Evolutionary conservation across 352 stramenopile species (phyloP), one percentile per base, ranked within the genome.

Genomic region (Phytopythium aichiense): DNA sequence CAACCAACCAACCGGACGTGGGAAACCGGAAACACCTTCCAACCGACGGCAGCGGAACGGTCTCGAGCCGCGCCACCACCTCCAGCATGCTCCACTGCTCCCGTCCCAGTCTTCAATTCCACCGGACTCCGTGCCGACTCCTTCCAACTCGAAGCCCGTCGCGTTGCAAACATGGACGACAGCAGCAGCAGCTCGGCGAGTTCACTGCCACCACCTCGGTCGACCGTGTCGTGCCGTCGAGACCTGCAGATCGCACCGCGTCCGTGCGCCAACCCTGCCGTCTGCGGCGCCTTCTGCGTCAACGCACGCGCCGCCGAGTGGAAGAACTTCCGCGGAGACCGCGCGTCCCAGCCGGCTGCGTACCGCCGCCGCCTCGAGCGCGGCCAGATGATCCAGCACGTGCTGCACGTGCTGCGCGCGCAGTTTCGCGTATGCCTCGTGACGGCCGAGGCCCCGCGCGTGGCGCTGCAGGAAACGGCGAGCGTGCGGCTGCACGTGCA

Each of bases 401-500:
- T 65, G 50, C 28, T 65, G 13, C 59, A 55, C 30, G 37, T 65
- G 22, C 38, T 65, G 37, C 49, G 40, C 23, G 40, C 40, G 50
- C 49, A 65, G 18, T 65, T 55, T 28, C 59, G 59, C 25, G 25
- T 65, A 18, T 65, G 43, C 23, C 52, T 65, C 13, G 25, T 60
- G 15, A 54, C 48, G 28, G 18, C 23, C 6, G 18, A 50, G 4
- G 2, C 4, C 23, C n/a, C 60, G 8, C 38, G 22, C n/a, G 35
- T 45, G 37, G 38, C 38, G 38, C 55, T 67, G 13, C 55, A 61
- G 20, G 65, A 68, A 31, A 61, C 48, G 28, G 38, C 42, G 38
- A 64, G 65, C 37, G 35, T 68, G 4, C 66, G 56, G 35, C 50
- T 71, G 20, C 46, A 62, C 42, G 48, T 71, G 18, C 61, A 71